Conservation (phyloP, 306 rosid genomes). For the Gynostemma pentaphyllum region DNA sequence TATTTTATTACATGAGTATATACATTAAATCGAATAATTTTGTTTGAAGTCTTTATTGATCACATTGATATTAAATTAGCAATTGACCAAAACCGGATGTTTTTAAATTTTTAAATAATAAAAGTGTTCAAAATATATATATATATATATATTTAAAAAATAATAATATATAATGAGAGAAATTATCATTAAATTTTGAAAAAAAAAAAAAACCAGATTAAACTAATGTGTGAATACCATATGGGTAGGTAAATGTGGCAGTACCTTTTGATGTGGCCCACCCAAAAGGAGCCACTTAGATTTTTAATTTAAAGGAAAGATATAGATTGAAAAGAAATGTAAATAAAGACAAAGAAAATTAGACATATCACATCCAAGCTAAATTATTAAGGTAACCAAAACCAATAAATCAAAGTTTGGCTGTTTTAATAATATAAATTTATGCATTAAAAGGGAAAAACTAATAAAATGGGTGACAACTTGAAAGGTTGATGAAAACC, state of each 20-base stretch:
- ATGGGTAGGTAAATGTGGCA: slow-evolving; percentile 8
- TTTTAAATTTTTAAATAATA: too few species aligned
- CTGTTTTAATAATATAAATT: not conserved
- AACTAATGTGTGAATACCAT: not conserved
- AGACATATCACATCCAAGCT: not conserved
- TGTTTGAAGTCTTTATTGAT: too few species aligned
- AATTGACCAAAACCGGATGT: too few species aligned
- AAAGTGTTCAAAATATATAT: too few species aligned
- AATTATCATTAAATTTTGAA: too few species aligned
- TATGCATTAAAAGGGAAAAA: not conserved
- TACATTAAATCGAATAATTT: too few species aligned
- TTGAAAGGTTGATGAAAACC: not conserved
- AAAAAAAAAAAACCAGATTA: not conserved
- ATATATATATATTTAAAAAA: too few species aligned
- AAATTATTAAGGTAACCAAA: not conserved
- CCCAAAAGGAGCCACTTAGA: slow-evolving; percentile 9
- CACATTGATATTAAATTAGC: too few species aligned
- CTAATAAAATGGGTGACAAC: too few species aligned
- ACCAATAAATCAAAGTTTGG: not conserved
- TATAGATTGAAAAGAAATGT: not conserved
- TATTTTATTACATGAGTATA: too few species aligned
- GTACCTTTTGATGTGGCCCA: slow-evolving; percentile 5
- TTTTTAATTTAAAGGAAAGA: not conserved
- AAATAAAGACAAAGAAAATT: not conserved
- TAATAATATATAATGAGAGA: too few species aligned